Percentiles rank a stretch among this genome's conserved stretches.
Evolutionary conservation across 169 alveolate genomes (phyloP).

Genomic region (Plasmodium reichenowi): DNA sequence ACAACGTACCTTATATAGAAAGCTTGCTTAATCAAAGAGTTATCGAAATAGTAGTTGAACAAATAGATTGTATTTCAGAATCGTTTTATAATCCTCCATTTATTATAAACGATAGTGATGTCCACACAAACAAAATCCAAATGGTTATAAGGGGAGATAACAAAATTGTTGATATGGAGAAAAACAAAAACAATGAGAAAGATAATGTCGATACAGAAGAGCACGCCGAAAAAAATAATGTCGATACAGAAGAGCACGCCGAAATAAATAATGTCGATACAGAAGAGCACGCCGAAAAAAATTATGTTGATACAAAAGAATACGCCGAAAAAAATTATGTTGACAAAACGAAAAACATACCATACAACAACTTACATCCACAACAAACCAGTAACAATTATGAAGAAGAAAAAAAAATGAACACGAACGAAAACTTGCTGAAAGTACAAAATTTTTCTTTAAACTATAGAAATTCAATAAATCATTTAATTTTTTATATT

Average conservation of each 20-base stretch:
- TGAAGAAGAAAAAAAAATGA: not conserved
- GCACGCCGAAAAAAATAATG: not conserved
- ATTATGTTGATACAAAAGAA: not conserved
- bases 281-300: not conserved
- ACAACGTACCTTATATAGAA: constrained; percentile 22
- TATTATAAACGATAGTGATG: constrained; percentile 9
- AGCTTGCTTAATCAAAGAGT: constrained; percentile 28
- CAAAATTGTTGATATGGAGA: not conserved
- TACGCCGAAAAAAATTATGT: too few species aligned
- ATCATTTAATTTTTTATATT: constrained; percentile 24
- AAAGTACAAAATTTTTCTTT: constrained; percentile 6
- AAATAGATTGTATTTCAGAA: constrained; percentile 20
- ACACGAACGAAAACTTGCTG: constrained; percentile 16
- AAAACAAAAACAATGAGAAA: too few species aligned
- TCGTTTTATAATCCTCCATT: constrained; percentile 19
- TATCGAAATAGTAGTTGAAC: constrained; percentile 10
- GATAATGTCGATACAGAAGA: too few species aligned
- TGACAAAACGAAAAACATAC: too few species aligned
- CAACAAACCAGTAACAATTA: not conserved
- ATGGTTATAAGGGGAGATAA: not conserved
- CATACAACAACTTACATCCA: too few species aligned
- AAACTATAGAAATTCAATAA: constrained; percentile 21
- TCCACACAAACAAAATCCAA: not conserved
- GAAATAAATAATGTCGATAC: not conserved
- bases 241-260: not conserved